Evolutionary conservation across 2,329 filamentous ascomycete species (phyloP), one percentile per base, ranked within the genome.

Genomic region (Phialophora expanda): DNA sequence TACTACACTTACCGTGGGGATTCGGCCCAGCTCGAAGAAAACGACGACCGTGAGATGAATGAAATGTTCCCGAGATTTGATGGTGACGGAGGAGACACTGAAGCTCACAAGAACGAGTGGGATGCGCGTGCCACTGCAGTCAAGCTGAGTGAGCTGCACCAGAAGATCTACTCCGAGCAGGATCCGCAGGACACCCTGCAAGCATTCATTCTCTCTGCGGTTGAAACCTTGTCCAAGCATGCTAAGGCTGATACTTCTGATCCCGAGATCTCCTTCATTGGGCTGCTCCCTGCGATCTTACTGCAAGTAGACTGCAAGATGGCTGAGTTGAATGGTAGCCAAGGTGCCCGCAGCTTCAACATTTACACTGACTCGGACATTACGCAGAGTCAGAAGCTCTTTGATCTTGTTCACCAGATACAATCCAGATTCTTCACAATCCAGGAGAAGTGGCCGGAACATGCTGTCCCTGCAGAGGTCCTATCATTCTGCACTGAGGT

Each of bases 331-430:
- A 76, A 75, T 71, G n/a, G 55, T 60, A 30, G 51, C 75, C 2
- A 71, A 69, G 0, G 71, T 77, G 5, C 78, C 79, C 78, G 77
- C 34, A 76, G 81, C 26, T 96, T 94, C 81, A 97, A 97, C 78
- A 97, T 99, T 76, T 99, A 99, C 77, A 89, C 86, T 0, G 89
- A 96, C 73, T 77, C 89, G 2, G 96, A 98, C 73, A 80, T 94
- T 12, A 76, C 81, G 1, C 92, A 98, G 78, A 88, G 88, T 9
- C 88, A 90, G 66, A 90, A 88, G 67, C 83, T 97, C 3, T 87
- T 95, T 28, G 79, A 77, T 0, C 80, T 97, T 8, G 82, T 92
- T 11, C 84, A 88, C 72, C 86, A 87, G 58, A 86, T 94, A 54
- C 88, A 90, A 74, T 75, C 80, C 55, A 87, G 90, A 17, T 97